These are phyloP conservation scores for Abrus pulchellus DNA, from an alignment of 306 rosid species.

Conservation along the genomic window DNA sequence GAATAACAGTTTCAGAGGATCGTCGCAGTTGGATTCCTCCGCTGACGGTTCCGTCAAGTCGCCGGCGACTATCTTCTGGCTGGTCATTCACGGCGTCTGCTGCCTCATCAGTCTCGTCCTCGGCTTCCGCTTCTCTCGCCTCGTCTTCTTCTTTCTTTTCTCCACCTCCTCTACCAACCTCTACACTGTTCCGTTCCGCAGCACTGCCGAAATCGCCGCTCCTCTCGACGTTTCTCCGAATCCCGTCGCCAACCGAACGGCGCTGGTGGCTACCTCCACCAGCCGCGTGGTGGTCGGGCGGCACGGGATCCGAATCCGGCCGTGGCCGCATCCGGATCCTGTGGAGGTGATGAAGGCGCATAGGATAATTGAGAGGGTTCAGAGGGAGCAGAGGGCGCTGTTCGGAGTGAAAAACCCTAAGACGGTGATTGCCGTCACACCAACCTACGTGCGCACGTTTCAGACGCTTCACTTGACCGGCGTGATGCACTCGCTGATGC, in stretches of 20 bases:
- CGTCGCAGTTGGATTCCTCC: conserved; percentile 71
- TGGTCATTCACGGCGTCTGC: conserved; percentile 87
- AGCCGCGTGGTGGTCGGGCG: conserved; percentile 96
- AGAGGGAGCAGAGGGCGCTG: conserved; percentile 86
- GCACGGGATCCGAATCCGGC: conserved; percentile 98
- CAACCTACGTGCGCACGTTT: conserved; percentile 90
- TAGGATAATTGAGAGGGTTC: conserved; percentile 86
- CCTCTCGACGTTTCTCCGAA: conserved; percentile 51
- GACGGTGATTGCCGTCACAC: conserved; percentile 79
- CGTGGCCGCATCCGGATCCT: conserved; percentile 99
- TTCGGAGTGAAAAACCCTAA: conserved; percentile 87
- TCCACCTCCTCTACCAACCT: conserved; percentile 72
- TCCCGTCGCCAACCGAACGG: conserved; percentile 56
- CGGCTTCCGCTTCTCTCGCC: conserved; percentile 96
- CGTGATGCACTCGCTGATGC: conserved; percentile 94
- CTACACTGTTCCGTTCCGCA: conserved; percentile 77
- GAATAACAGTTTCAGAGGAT: conserved; percentile 79
- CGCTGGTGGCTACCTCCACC: conserved; percentile 50
- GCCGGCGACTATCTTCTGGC: conserved; percentile 87
- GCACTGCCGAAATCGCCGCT: conserved; percentile 58
- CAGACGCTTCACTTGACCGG: conserved; percentile 94
- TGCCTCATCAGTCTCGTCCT: conserved; percentile 92
- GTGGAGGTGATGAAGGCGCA: conserved; percentile 97
- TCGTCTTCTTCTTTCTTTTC: conserved; percentile 90
- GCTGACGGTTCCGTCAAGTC: conserved; percentile 74